Percentiles rank a stretch among this genome's conserved stretches.
Conservation (phyloP, 345 rosid species). For the Acer saccharum region DNA sequence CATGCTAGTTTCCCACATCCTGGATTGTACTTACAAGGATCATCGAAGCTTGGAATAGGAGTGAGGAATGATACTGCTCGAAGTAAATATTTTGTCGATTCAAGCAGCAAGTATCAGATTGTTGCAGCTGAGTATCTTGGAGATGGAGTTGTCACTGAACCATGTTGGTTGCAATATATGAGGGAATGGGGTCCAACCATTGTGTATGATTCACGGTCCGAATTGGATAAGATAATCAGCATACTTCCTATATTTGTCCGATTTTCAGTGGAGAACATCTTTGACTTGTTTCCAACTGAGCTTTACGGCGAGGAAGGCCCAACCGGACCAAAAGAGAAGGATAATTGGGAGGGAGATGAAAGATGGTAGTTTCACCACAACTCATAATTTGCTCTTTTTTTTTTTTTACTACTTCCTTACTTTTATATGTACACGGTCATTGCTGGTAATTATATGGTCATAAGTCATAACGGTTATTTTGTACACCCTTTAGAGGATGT, state of each 20-base stretch:
- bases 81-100: slow-evolving; percentile 63
- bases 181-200: slow-evolving; percentile 95
- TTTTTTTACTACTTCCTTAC: neutral
- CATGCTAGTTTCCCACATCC: slow-evolving; percentile 91
- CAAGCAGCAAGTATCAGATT: slow-evolving; percentile 65
- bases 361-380: slow-evolving; percentile 32
- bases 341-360: slow-evolving; percentile 90
- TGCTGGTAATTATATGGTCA: neutral
- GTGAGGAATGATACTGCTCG: slow-evolving; percentile 64
- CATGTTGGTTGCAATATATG: slow-evolving; percentile 89
- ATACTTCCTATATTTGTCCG: slow-evolving; percentile 70
- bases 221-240: slow-evolving; percentile 65
- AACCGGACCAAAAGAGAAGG: slow-evolving; percentile 91
- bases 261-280: slow-evolving; percentile 71
- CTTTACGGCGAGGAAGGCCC: slow-evolving; percentile 98
- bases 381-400: neutral
- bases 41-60: slow-evolving; percentile 75
- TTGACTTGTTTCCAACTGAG: slow-evolving; percentile 83
- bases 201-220: slow-evolving; percentile 75
- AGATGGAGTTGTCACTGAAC: slow-evolving; percentile 57
- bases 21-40: slow-evolving; percentile 82
- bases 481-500: neutral
- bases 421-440: neutral
- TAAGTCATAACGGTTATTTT: neutral
- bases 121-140: slow-evolving; percentile 85